Evolutionary conservation across 1,284 basidiomycete species (phyloP).

Genomic region (Laetiporus sulphureus): DNA sequence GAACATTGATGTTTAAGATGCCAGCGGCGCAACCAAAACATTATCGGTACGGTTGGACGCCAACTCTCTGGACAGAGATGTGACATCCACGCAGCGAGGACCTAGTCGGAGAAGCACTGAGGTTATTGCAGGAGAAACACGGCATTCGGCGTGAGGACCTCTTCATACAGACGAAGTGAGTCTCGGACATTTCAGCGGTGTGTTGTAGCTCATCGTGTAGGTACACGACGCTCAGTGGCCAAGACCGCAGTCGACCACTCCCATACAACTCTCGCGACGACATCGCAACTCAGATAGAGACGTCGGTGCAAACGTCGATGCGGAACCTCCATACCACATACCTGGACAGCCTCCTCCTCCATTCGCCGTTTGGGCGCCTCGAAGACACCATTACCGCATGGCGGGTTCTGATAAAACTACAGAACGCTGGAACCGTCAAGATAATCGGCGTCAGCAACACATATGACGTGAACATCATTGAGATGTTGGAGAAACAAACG

Average conservation of each 20-base stretch:
- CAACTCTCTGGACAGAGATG: conserved; percentile 3
- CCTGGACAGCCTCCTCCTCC: conserved; percentile 71
- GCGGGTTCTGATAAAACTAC: conserved; percentile 49
- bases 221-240: conserved; percentile 66
- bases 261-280: conserved; percentile 59
- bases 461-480: conserved; percentile 55
- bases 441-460: conserved; percentile 73
- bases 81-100: conserved; percentile 49
- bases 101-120: conserved; percentile 67
- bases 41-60: conserved; percentile 44
- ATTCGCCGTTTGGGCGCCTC: conserved; percentile 60
- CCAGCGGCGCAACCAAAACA: conserved; percentile 78
- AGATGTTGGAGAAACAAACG: conserved; percentile 44
- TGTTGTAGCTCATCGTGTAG: conserved; percentile 28
- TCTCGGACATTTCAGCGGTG: too few species aligned
- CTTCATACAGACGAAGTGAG: conserved; percentile 65
- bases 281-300: conserved; percentile 52
- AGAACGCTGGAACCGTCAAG: conserved; percentile 55
- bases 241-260: conserved; percentile 60
- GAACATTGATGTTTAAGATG: too few species aligned
- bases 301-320: conserved; percentile 62
- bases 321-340: conserved; percentile 61
- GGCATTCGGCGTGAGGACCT: conserved; percentile 28
- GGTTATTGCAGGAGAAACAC: conserved; percentile 31
- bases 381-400: conserved; percentile 63